A percentile compares a stretch with the other conserved stretches of the same genome.
These are phyloP conservation scores for Axilococcus clingmanii DNA, from an alignment of 139 green algal genomes.

Conservation along the genomic window DNA sequence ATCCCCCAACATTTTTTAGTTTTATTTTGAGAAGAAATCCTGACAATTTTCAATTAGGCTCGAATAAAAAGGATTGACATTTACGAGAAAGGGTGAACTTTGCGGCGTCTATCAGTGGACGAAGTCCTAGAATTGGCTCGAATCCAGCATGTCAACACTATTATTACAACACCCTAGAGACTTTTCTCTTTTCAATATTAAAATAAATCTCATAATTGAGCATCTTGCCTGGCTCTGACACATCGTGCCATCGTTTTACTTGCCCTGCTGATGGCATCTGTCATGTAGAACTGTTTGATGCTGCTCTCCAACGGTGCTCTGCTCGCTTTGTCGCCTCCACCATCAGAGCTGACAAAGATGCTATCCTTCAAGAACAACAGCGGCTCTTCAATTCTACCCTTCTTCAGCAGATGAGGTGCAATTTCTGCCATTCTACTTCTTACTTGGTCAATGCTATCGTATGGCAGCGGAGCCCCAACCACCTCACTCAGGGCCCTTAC, in stretches of 20 bases:
- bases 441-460: slow-evolving; percentile 66
- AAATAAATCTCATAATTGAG: neutral
- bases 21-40: neutral
- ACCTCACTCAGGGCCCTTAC: slow-evolving; percentile 77
- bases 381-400: slow-evolving; percentile 55
- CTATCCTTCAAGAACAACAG: slow-evolving; percentile 66
- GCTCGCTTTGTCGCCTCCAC: slow-evolving; percentile 2
- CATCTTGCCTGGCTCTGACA: slow-evolving; percentile 32
- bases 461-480: slow-evolving; percentile 67
- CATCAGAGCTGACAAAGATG: slow-evolving; percentile 21
- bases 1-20: neutral
- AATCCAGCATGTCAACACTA: too few species aligned
- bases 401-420: slow-evolving; percentile 58
- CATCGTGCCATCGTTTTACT: slow-evolving; percentile 92
- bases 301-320: slow-evolving; percentile 41
- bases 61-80: too few species aligned
- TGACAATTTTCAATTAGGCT: too few species aligned
- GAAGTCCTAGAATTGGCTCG: too few species aligned
- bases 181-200: slow-evolving; percentile 2
- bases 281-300: slow-evolving; percentile 95
- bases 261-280: slow-evolving; percentile 82
- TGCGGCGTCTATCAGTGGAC: too few species aligned
- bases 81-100: too few species aligned
- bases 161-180: too few species aligned
- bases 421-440: slow-evolving; percentile 66